Percentiles rank a stretch among this genome's conserved stretches.
Conservation (phyloP, 2,329 filamentous ascomycete species). For the Helicocarpus griseus region DNA sequence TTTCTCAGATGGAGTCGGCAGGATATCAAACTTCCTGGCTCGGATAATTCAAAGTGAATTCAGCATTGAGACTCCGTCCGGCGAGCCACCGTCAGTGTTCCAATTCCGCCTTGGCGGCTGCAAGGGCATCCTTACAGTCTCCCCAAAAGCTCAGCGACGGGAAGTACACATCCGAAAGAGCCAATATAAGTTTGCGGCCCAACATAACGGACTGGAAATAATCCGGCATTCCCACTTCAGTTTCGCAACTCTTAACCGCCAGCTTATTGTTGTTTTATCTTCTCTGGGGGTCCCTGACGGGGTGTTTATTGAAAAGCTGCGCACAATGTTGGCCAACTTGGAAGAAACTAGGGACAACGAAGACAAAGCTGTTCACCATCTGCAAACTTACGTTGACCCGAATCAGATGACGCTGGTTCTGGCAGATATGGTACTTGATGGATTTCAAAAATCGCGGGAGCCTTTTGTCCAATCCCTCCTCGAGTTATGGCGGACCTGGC, state of each 20-base stretch:
- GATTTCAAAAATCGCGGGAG: slow-evolving; percentile 65
- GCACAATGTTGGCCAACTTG: slow-evolving; percentile 57
- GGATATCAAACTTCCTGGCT: slow-evolving; percentile 72
- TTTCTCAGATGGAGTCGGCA: slow-evolving; percentile 90
- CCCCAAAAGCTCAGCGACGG: slow-evolving; percentile 54
- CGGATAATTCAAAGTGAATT: slow-evolving; percentile 64
- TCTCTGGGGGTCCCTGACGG: slow-evolving; percentile 59
- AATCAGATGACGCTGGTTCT: slow-evolving; percentile 70
- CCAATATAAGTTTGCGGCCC: slow-evolving; percentile 74
- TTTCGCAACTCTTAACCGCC: slow-evolving; percentile 73
- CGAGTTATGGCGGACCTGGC: slow-evolving; percentile 79
- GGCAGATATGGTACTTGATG: slow-evolving; percentile 65
- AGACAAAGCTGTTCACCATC: slow-evolving; percentile 52
- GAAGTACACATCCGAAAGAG: slow-evolving; percentile 73
- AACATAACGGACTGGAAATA: slow-evolving; percentile 68
- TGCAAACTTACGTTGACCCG: slow-evolving; percentile 71
- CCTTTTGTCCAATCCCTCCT: slow-evolving; percentile 76
- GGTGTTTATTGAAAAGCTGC: slow-evolving; percentile 59
- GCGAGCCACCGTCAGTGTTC: slow-evolving; percentile 64
- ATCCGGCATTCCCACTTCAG: slow-evolving; percentile 71
- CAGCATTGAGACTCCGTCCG: slow-evolving; percentile 43
- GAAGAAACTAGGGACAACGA: slow-evolving; percentile 60
- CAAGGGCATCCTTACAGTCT: slow-evolving; percentile 78
- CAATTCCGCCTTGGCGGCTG: slow-evolving; percentile 89
- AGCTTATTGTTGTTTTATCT: slow-evolving; percentile 79